Evolutionary conservation across 768 basidiomycete genomes (phyloP).

Genomic region (Trametes maxima): DNA sequence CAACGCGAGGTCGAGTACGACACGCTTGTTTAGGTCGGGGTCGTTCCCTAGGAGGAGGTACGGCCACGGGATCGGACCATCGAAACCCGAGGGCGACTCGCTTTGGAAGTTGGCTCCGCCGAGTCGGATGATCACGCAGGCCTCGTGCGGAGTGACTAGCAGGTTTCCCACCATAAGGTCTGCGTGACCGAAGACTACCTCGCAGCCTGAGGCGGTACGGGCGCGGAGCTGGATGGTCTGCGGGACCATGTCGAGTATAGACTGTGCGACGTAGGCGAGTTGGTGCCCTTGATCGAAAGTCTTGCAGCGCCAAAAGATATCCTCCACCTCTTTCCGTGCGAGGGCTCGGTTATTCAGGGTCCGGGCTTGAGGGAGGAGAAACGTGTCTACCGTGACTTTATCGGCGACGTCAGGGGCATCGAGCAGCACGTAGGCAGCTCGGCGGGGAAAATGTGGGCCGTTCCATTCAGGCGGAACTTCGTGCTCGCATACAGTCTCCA

Average conservation of each 20-base stretch:
- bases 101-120: constrained; percentile 7
- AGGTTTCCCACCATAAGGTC: constrained; percentile 13
- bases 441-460: background rate
- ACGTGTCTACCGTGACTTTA: constrained; percentile 14
- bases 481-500: background rate
- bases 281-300: constrained; percentile 18
- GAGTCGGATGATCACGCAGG: constrained; percentile 11
- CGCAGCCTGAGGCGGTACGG: constrained; percentile 18
- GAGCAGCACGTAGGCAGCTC: constrained; percentile 20
- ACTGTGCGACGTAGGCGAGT: constrained; percentile 22
- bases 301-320: constrained; percentile 27
- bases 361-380: constrained; percentile 13
- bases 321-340: constrained; percentile 22
- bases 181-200: constrained; percentile 4
- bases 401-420: background rate
- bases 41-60: constrained; percentile 21
- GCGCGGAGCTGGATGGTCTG: constrained; percentile 12
- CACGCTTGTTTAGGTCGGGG: constrained; percentile 6
- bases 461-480: background rate
- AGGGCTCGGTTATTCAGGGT: constrained; percentile 1
- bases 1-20: constrained; percentile 22
- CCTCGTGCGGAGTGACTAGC: constrained; percentile 8
- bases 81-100: constrained; percentile 14
- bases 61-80: constrained; percentile 15
- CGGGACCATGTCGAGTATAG: constrained; percentile 22